phyloP scores from a whole-genome alignment of 225 moss, liverwort and hornwort species.

The Bryum argenteum region DNA sequence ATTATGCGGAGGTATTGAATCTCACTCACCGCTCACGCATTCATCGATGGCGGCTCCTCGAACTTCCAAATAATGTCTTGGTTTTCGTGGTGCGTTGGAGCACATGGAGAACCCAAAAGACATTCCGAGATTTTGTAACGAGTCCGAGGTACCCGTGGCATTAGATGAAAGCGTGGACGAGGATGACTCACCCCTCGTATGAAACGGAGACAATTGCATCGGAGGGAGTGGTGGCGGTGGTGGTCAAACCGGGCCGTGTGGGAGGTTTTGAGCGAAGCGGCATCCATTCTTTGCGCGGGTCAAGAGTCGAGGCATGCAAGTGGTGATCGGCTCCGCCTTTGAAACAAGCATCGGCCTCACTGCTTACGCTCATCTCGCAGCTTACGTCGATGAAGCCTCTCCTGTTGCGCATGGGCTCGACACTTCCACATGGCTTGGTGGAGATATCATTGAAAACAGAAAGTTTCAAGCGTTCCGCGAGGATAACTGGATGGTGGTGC shows the following conservation, averaged over 20 bases:
- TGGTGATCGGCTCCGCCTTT: conserved; percentile 89
- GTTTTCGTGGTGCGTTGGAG: conserved; percentile 51
- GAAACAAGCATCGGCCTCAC: conserved; percentile 76
- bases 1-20: conserved; percentile 71
- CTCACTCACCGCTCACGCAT: background rate
- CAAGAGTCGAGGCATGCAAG: conserved; percentile 60
- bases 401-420: conserved; percentile 82
- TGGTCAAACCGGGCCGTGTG: conserved; percentile 88
- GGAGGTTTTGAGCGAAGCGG: conserved; percentile 90
- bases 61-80: background rate
- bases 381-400: conserved; percentile 48
- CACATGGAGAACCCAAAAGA: conserved; percentile 64
- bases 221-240: conserved; percentile 72
- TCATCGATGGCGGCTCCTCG: background rate
- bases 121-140: conserved; percentile 70
- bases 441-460: conserved; percentile 30
- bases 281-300: conserved; percentile 71
- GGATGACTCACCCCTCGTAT: conserved; percentile 43
- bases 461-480: conserved; percentile 38
- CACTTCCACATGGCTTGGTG: conserved; percentile 80
- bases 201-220: conserved; percentile 53
- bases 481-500: conserved; percentile 34
- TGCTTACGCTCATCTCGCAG: conserved; percentile 81
- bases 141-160: conserved; percentile 79
- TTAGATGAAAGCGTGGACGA: conserved; percentile 96